phyloP scores from a whole-genome alignment of 1,284 basidiomycete species.

The Cutaneotrichosporon dermatis region DNA sequence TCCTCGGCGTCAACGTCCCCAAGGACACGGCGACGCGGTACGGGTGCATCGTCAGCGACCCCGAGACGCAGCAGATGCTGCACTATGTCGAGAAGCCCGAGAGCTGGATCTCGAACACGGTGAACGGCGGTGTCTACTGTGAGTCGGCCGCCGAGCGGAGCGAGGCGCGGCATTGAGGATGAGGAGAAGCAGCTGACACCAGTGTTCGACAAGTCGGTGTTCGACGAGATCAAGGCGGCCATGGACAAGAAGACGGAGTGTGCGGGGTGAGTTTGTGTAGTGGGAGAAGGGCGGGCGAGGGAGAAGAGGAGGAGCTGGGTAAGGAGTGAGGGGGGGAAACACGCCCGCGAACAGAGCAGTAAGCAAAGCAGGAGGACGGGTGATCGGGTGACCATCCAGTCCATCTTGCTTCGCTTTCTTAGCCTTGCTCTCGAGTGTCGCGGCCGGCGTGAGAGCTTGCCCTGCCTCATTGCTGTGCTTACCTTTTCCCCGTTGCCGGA shows the following conservation, averaged over 20 bases:
- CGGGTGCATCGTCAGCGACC: constrained; percentile 53
- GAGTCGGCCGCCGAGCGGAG: constrained; percentile 13
- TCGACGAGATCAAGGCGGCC: constrained; percentile 53
- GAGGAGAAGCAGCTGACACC: neutral
- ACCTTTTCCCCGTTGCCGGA: no score
- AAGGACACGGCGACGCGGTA: constrained; percentile 51
- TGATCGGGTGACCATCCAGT: no score
- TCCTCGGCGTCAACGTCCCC: constrained; percentile 51
- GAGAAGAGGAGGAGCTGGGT: no score
- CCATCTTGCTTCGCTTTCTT: no score
- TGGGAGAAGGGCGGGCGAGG: no score
- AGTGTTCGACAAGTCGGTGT: constrained; percentile 53
- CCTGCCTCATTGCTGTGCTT: no score
- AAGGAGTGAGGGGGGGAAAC: no score
- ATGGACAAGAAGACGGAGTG: constrained; percentile 53
- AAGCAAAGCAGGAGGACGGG: no score
- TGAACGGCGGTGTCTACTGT: constrained; percentile 52
- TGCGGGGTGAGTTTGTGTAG: constrained; percentile 39
- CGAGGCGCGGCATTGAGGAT: no score
- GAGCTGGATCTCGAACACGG: constrained; percentile 52
- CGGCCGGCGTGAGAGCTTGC: no score
- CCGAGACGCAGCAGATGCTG: constrained; percentile 43
- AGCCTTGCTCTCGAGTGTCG: no score
- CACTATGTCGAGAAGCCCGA: constrained; percentile 56
- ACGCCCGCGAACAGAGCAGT: no score